Evolutionary conservation across 2,329 filamentous ascomycete species (phyloP), one percentile per base, ranked within the genome.

Genomic region (Amauroascus niger): DNA sequence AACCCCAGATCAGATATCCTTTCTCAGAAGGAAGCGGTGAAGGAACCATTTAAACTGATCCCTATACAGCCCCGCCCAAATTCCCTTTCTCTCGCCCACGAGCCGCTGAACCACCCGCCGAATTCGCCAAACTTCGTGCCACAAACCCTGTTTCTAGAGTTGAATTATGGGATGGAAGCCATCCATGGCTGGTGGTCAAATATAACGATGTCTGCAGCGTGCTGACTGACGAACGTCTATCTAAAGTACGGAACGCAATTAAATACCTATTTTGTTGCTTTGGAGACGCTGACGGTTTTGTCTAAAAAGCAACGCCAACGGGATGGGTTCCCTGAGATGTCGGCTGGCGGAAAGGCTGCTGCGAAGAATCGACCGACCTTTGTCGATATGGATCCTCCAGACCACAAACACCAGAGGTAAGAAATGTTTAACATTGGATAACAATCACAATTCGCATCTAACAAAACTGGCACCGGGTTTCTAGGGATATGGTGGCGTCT

Each of bases 351-450:
- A 6, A 76, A 74, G 56, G 64, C 67, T 35, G 75, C 75, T 6
- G 74, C 70, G n/a, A 74, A 75, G 57, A 72, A 69, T 35, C 73
- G 70, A 53, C 72, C 75, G 0, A 77, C 74, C 0, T 77, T 77
- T 58, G 75, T 77, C 4, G 74, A 77, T 58, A 76, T 77, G 72
- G 74, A 77, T 55, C 61, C 72, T 3, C 75, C 75, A 0, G 67
- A 69, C 1, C 75, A 78, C 54, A 74, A 72, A 68, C 61, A 65
- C 13, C 73, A 77, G 55, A 68, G 73, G 70, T 69, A 60, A 52
- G 50, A 41, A n/a, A 16, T 13, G 13, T 1, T 24, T 22, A n/a
- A 22, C 16, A 16, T 4, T 5, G 5, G 39, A 22, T 26, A 26
- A 30, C 26, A 28, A 30, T 20, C n/a, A 26, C 13, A 14, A n/a